Evolutionary conservation across 208 protist species (phyloP), one percentile per base, ranked within the genome.

Genomic region (Acanthamoeba rhysodes): DNA sequence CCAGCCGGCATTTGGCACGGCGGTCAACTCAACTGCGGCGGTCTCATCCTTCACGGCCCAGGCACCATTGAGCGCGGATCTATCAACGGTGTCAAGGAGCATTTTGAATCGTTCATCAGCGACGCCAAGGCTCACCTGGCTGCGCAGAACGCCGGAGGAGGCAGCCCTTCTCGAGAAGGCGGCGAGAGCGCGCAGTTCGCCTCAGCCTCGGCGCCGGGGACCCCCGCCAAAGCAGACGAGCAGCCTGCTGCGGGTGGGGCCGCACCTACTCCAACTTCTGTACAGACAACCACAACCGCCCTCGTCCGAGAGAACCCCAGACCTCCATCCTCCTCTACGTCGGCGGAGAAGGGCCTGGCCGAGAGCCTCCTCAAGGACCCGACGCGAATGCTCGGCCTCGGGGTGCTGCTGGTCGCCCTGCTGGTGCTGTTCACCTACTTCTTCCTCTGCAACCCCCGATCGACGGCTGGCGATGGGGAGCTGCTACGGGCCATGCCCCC

Each of bases 51-150:
- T 8, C 37, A 16, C 27, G 22, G 0, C 14, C 0, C n/a, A 92
- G 85, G 88, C 24, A 93, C 88, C 27, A 93, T 93, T 41, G 88
- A 93, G 29, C 88, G 88, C 27, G 88, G 88, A 27, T 93, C 88
- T 27, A 93, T 93, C 45, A 93, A 93, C 48, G 88, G 88, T 4
- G 88, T 93, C n/a, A 93, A 93, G 66, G 88, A 93, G 45, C 66
- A 80, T 34, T 93, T 93, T 53, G 88, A 93, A 41, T n/a, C 88
- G 24, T 93, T 93, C 62, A 76, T 93, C 29, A 57, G 37, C 45
- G 88, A 80, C 41, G 88, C 88, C 27, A 27, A 9, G 64, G 57
- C 14, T 22, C 27, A 59, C 18, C 37, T 93, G 32, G 50, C 45
- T 9, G 50, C 59, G 4, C 22, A 72, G 27, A 27, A 20, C 53